These are phyloP conservation scores for Litchi chinensis DNA, from an alignment of 345 rosid genomes.

Conservation along the genomic window DNA sequence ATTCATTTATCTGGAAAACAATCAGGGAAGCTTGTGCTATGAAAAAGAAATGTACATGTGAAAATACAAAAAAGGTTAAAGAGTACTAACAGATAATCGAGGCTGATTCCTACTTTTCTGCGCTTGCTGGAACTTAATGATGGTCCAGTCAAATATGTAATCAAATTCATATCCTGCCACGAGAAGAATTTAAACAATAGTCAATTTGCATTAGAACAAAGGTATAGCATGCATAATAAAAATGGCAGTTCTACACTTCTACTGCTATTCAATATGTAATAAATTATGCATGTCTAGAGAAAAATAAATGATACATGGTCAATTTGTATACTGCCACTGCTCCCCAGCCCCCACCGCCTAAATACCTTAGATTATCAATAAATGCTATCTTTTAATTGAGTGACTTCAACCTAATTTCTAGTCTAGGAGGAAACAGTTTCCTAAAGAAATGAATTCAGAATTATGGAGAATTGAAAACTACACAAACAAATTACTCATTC, in stretches of 20 bases:
- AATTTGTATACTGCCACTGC: not conserved
- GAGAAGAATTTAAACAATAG: slow-evolving; percentile 8
- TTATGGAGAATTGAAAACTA: not conserved
- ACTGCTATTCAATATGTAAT: not conserved
- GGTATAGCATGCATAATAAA: not conserved
- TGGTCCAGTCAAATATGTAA: slow-evolving; percentile 93
- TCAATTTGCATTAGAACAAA: not conserved
- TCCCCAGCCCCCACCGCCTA: not conserved
- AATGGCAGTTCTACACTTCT: slow-evolving; percentile 4
- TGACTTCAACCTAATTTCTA: too few relatives aligned
- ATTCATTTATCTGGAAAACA: not conserved
- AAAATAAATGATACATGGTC: not conserved
- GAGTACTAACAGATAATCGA: slow-evolving; percentile 55
- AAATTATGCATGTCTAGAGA: not conserved
- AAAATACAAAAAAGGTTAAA: not conserved
- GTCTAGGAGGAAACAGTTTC: too few relatives aligned
- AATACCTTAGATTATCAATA: not conserved
- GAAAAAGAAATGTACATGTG: not conserved
- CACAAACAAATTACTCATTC: not conserved
- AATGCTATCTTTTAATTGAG: too few relatives aligned
- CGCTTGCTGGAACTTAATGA: slow-evolving; percentile 85
- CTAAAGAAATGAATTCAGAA: too few relatives aligned
- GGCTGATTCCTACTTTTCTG: slow-evolving; percentile 69
- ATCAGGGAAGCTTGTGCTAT: not conserved
- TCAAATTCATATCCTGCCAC: slow-evolving; percentile 79